Conservation (phyloP, 192 early-diverging fungal species). For the Podila epicladia region DNA sequence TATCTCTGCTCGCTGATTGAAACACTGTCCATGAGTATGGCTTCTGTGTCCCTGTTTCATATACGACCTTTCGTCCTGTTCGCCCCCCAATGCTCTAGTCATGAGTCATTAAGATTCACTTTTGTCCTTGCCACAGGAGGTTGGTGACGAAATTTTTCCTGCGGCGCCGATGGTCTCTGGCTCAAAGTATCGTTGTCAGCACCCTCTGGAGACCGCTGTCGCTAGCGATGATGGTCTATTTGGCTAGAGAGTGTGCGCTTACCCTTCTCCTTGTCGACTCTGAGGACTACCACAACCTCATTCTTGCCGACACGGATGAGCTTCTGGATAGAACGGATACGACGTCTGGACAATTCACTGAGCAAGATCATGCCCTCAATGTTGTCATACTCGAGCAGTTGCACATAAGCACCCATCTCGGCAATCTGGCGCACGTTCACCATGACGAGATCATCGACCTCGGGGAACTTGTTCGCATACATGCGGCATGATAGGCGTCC, state of each 20-base stretch:
- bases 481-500: slow-evolving; percentile 81
- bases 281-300: slow-evolving; percentile 92
- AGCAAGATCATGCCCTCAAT: slow-evolving; percentile 98
- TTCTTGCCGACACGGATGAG: slow-evolving; percentile 91
- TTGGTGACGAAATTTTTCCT: neutral
- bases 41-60: no score
- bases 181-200: neutral
- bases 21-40: no score
- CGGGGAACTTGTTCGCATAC: slow-evolving; percentile 94
- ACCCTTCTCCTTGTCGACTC: slow-evolving; percentile 98
- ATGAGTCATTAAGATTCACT: neutral
- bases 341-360: slow-evolving; percentile 91
- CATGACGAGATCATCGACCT: slow-evolving; percentile 96
- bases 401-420: slow-evolving; percentile 96
- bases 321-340: slow-evolving; percentile 97
- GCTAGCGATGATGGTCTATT: no score
- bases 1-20: no score
- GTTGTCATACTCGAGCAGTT: slow-evolving; percentile 95
- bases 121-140: neutral
- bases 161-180: neutral
- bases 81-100: no score
- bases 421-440: slow-evolving; percentile 96
- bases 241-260: slow-evolving; percentile 1
- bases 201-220: no score
- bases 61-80: no score